Percentiles rank a stretch among this genome's conserved stretches.
These are phyloP conservation scores for Epichloe baconii DNA, from an alignment of 2,329 filamentous ascomycete genomes.

Conservation along the genomic window DNA sequence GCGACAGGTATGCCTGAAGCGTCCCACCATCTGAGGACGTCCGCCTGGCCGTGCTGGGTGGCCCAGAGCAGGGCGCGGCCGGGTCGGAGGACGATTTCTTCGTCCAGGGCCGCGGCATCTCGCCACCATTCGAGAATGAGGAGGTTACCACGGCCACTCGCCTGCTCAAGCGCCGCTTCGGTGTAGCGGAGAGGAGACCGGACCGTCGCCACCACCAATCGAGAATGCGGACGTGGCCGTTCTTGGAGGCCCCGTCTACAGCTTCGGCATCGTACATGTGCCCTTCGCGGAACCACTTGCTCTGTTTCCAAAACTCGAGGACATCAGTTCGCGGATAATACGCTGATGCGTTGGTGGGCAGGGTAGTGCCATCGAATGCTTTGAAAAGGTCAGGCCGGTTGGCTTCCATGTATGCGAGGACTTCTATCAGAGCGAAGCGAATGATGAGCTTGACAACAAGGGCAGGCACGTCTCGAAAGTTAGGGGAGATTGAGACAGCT, in stretches of 20 bases:
- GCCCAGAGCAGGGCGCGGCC: conserved; percentile 76
- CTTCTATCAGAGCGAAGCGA: conserved; percentile 72
- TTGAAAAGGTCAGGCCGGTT: conserved; percentile 64
- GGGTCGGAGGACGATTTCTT: conserved; percentile 54
- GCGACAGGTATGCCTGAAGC: conserved; percentile 65
- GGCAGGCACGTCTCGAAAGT: conserved; percentile 59
- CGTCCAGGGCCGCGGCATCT: conserved; percentile 47
- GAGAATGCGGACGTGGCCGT: conserved; percentile 72
- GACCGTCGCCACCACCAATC: conserved; percentile 83
- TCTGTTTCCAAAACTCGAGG: conserved; percentile 82
- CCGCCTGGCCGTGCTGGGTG: conserved; percentile 66
- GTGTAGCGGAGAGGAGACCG: conserved; percentile 71
- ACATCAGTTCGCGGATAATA: conserved; percentile 77
- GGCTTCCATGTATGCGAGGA: conserved; percentile 55
- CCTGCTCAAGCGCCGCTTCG: conserved; percentile 76
- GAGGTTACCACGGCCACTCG: conserved; percentile 73
- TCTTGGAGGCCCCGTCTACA: conserved; percentile 74
- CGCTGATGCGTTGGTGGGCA: conserved; percentile 78
- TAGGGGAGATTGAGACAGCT: conserved; percentile 60
- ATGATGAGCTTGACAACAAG: conserved; percentile 81
- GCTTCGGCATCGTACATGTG: conserved; percentile 70
- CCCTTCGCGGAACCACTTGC: conserved; percentile 68
- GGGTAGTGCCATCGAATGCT: conserved; percentile 70
- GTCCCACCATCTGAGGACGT: conserved; percentile 80
- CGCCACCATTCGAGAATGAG: conserved; percentile 90